phyloP scores from a whole-genome alignment of 2,329 filamentous ascomycete genomes.

The Parastagonospora nodorum region DNA sequence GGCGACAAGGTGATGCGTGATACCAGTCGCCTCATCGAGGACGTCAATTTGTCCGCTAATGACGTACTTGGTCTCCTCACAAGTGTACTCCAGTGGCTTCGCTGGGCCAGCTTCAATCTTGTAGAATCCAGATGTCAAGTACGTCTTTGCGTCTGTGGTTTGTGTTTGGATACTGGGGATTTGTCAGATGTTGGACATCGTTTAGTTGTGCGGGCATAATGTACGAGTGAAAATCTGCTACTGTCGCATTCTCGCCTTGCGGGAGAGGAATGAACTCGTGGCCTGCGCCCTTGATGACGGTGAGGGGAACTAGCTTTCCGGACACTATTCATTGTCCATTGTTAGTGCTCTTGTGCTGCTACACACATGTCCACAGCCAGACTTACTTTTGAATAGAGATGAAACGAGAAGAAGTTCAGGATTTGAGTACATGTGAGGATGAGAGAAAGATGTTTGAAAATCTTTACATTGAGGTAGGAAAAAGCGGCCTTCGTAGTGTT shows the following conservation, averaged over 20 bases:
- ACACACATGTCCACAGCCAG: background rate
- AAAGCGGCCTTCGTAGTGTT: no score
- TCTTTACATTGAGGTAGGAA: background rate
- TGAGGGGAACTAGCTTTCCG: slow-evolving; percentile 20
- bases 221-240: slow-evolving; percentile 27
- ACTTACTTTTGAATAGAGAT: background rate
- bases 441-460: background rate
- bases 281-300: slow-evolving; percentile 27
- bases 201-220: background rate
- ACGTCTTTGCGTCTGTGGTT: slow-evolving; percentile 12
- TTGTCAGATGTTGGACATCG: background rate
- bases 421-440: background rate
- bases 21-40: slow-evolving; percentile 21
- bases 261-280: slow-evolving; percentile 23
- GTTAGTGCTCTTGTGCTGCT: no score
- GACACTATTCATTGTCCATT: slow-evolving; percentile 5
- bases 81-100: slow-evolving; percentile 18
- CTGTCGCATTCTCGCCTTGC: slow-evolving; percentile 20
- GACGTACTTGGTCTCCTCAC: slow-evolving; percentile 26
- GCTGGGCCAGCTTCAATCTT: slow-evolving; percentile 23
- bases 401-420: background rate
- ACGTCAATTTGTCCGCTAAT: slow-evolving; percentile 25
- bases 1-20: slow-evolving; percentile 21
- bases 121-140: slow-evolving; percentile 28
- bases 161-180: slow-evolving; percentile 19